Base-by-base conservation (phyloP, 108 stramenopile genomes). In the Discostella stelligeroides region DNA sequence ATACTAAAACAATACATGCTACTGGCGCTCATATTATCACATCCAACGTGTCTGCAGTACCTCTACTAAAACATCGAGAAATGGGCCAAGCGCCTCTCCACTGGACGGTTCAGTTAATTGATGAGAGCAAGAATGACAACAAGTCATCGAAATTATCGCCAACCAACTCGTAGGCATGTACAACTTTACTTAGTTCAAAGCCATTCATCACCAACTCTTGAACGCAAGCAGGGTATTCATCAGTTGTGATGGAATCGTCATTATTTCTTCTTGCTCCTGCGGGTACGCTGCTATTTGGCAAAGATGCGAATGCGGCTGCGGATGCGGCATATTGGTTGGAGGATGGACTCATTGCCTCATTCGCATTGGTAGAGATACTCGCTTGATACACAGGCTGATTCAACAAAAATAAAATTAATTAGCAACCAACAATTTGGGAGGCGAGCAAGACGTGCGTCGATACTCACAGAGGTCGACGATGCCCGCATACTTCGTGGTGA, bases 201-300 rank as follows among this genome's bases (percentile, higher is more conserved):
- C 92, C 92, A 71, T 94, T 94, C 88, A 91, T 88, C 41, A 87
- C 88, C 30, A 94, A 63, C 60, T 94, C 92, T 80, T 91, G 92
- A 0, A 94, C 92, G 6, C 70, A 75, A 10, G 66, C 64, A 13
- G 92, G 90, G 69, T 94, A 94, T 49, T 91, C 88, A 49, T 93
- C 92, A 5, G 73, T 45, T 7, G 63, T 54, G 34, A 25, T 60
- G 15, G 70, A 1, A 14, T 39, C 38, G 17, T 66, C 57, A 34
- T 21, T 21, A 24, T 21, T 20, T 15, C 39, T 23, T 23, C 34
- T 41, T 2, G 49, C 54, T 51, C 70, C 60, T 21, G 62, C 73
- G 24, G 66, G 21, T 49, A 77, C 64, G 14, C 56, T 50, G 7
- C 79, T 63, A 29, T 48, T 47, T 6, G 62, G 67, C 21, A 43